Base-by-base conservation (phyloP, 148 eudicot genomes). In the Rhododendron ferrugineum region DNA sequence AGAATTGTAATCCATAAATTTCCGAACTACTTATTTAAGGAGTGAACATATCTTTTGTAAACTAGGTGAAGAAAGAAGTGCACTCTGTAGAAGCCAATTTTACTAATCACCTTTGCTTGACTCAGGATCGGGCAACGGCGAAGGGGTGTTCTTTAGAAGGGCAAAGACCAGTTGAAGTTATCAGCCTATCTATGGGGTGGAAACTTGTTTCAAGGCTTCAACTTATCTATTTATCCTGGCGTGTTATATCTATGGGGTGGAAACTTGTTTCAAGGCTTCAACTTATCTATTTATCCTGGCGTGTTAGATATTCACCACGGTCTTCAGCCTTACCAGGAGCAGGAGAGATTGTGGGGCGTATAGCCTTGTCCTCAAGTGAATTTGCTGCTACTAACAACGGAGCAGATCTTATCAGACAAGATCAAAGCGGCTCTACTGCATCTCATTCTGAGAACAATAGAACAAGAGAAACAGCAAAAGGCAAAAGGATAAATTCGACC, bases 401-500 rank as follows among this genome's bases (percentile, higher is more conserved):
- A 83, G 88, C 79, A 73, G 76, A 42, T 77, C 62, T 81, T 42
- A 44, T 23, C 47, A 83, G 84, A 72, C 83, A 82, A 79, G 85
- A 76, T 60, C 87, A 78, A 82, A 81, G 40, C 47, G 89, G 32
- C 40, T 81, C 84, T 62, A 84, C 77, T 52, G 81, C 56, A 30
- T 64, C 91, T 84, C n/a, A 75, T 75, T 76, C 88, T 32, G 91
- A 84, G 50, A 87, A 79, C n/a, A 91, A 91, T 83, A 90, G 86
- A 80, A 50, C 1, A 2, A 64, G 13, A 64, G 32, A n/a, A 64
- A n/a, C 2, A 64, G 1, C 87, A 58, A 86, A 85, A 76, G 91
- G 93, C 83, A 91, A 95, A 81, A 93, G 95, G 72, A 93, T 93
- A 86, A 93, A 93, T 68, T 18, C 22, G 1, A 16, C 0, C 18